Evolutionary conservation across 202 grass and related monocot genomes (phyloP), one percentile per base, ranked within the genome.

Genomic region (Hordeum pubiflorum): DNA sequence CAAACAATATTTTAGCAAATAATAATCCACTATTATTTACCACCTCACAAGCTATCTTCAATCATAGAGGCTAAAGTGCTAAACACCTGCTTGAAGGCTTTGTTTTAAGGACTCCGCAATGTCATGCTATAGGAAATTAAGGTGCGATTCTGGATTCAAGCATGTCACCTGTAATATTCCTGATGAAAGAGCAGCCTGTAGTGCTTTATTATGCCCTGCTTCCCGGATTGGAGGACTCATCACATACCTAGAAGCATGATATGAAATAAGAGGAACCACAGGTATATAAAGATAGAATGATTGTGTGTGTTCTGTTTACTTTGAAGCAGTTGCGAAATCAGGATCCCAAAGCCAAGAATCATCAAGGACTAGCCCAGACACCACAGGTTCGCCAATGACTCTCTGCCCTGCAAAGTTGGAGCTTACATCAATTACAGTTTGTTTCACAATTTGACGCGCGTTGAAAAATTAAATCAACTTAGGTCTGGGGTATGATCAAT

Each of bases 311-410:
- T 55, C 12, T 66, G 40, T 84, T 88, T 94, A 82, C 95, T 91
- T 93, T 73, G 92, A 90, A 85, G 95, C 90, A 70, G 82, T 93
- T 31, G 86, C 86, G 43, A 93, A 98, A 83, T 98, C 88, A 67
- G 90, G 82, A 86, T 98, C 73, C 92, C 92, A 98, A 86, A 98
- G 92, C 90, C 88, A 94, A 81, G 92, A 94, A 94, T 98, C 95
- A 83, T 98, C 88, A 74, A 98, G 90, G 18, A 88, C 89, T 40
- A 98, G 88, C 59, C 92, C 92, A 91, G 95, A 98, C 79, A 91
- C 92, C 74, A 98, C 90, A 40, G 95, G 92, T 86, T 98, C 95
- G 37, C 95, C 95, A 14, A 94, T 83, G 41, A 98, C 92, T 86
- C 77, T 93, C 79, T 98, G 95, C 32, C 95, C 95, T 94, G 88